phyloP scores from a whole-genome alignment of 768 basidiomycete species.

The Boletus sensibilis region DNA sequence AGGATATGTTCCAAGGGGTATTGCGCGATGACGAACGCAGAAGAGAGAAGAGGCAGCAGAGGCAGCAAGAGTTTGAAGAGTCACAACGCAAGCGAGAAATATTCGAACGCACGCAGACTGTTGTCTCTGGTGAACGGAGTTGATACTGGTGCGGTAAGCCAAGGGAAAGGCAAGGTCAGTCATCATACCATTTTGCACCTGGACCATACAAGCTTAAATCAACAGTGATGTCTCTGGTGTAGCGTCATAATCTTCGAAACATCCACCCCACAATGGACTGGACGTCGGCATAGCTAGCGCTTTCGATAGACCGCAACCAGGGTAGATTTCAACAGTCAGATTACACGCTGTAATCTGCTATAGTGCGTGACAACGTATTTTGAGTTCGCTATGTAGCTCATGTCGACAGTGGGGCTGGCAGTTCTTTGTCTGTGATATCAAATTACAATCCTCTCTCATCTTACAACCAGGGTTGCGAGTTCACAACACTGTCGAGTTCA shows the following conservation, averaged over 20 bases:
- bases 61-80: slow-evolving; percentile 59
- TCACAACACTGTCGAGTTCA: not conserved
- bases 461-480: not conserved
- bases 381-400: slow-evolving; percentile 11
- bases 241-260: not conserved
- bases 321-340: not conserved
- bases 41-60: slow-evolving; percentile 64
- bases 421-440: not conserved
- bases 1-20: slow-evolving; percentile 94
- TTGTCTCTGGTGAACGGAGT: slow-evolving; percentile 20
- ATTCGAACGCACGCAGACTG: slow-evolving; percentile 56
- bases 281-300: not conserved
- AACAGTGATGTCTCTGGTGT: no score
- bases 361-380: slow-evolving; percentile 15
- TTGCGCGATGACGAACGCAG: slow-evolving; percentile 84
- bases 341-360: not conserved
- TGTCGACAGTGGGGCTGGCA: not conserved
- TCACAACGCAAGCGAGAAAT: slow-evolving; percentile 63
- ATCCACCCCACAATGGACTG: not conserved
- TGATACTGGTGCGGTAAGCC: not conserved
- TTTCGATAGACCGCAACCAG: slow-evolving; percentile 3
- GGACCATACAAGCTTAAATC: not conserved
- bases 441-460: not conserved
- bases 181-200: no score
- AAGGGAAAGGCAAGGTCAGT: slow-evolving; percentile 4